Percentiles rank a stretch among this genome's conserved stretches.
Evolutionary conservation across 257 asterid species (phyloP).

Genomic region (Nicotiana knightiana): DNA sequence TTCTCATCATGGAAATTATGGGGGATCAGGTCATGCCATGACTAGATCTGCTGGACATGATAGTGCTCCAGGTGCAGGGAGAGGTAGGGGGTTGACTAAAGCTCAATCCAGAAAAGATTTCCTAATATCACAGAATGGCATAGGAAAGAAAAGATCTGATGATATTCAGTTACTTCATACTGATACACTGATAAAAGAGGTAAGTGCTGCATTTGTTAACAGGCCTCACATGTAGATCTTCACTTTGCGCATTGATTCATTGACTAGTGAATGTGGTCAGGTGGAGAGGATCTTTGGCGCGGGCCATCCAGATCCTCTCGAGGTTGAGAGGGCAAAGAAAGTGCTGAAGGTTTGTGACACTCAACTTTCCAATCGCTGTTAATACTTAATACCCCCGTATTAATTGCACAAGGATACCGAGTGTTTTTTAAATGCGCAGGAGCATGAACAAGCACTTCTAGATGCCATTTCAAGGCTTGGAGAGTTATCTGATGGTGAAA

Average conservation of each 20-base stretch:
- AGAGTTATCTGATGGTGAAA: slow-evolving; percentile 81
- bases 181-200: slow-evolving; percentile 81
- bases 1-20: slow-evolving; percentile 62
- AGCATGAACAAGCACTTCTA: slow-evolving; percentile 78
- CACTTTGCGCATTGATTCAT: slow-evolving; percentile 8
- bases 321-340: slow-evolving; percentile 79
- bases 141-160: slow-evolving; percentile 63
- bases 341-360: slow-evolving; percentile 64
- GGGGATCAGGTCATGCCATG: slow-evolving; percentile 56
- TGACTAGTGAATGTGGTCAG: slow-evolving; percentile 34
- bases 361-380: not conserved
- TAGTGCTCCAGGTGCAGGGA: slow-evolving; percentile 60
- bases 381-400: slow-evolving; percentile 6
- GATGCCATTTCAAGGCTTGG: slow-evolving; percentile 79
- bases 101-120: slow-evolving; percentile 67
- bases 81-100: slow-evolving; percentile 81
- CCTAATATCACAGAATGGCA: slow-evolving; percentile 65
- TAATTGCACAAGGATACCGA: slow-evolving; percentile 3
- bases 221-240: not conserved
- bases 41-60: slow-evolving; percentile 60
- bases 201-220: slow-evolving; percentile 15
- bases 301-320: slow-evolving; percentile 65
- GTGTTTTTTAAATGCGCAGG: slow-evolving; percentile 34
- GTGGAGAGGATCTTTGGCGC: slow-evolving; percentile 73
- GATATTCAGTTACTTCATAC: slow-evolving; percentile 83